These are phyloP conservation scores for Ilyonectria sp. DNA, from an alignment of 2,329 filamentous ascomycete species.

Conservation along the genomic window DNA sequence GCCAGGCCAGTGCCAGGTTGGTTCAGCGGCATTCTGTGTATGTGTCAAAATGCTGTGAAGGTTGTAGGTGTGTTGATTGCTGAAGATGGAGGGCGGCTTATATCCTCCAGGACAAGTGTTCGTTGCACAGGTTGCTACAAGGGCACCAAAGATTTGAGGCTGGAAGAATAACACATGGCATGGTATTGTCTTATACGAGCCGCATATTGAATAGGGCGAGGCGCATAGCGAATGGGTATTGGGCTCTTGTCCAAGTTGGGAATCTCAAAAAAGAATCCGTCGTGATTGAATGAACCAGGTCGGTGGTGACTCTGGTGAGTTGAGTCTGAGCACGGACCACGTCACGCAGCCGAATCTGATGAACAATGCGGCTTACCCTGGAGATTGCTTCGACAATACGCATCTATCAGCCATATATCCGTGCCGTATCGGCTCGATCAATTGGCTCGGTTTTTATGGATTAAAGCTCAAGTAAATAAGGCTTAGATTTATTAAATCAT, in stretches of 20 bases:
- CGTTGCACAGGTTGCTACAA: background rate
- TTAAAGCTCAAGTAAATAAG: no score
- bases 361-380: no score
- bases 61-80: background rate
- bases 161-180: background rate
- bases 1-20: slow-evolving; percentile 19
- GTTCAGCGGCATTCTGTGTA: background rate
- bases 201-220: background rate
- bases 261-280: background rate
- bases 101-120: slow-evolving; percentile 39
- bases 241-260: background rate
- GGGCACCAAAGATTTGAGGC: background rate
- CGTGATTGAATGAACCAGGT: background rate
- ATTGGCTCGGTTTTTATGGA: no score
- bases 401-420: no score
- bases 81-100: slow-evolving; percentile 21
- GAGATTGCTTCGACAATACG: no score
- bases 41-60: background rate
- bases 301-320: background rate
- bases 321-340: background rate
- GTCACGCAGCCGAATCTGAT: background rate
- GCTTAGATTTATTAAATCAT: no score
- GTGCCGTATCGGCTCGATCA: no score
- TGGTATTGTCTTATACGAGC: background rate
- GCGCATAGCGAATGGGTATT: background rate